Evolutionary conservation across 2,329 filamentous ascomycete genomes (phyloP).

Genomic region (Aspergillus proliferans): DNA sequence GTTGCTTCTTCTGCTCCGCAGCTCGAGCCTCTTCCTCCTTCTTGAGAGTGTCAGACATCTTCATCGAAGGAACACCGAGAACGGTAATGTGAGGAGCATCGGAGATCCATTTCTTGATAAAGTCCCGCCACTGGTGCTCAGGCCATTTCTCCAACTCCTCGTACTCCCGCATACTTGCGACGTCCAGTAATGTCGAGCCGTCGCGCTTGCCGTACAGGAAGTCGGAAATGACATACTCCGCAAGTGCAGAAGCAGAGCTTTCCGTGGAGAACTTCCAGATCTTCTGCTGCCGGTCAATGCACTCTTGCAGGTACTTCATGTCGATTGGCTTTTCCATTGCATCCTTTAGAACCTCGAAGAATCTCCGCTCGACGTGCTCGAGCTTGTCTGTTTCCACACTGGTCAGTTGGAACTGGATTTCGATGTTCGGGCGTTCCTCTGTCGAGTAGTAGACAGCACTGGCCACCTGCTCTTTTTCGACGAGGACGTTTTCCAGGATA

Average conservation of each 20-base stretch:
- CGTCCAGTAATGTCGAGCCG: constrained; percentile 64
- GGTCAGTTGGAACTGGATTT: constrained; percentile 80
- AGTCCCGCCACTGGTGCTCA: constrained; percentile 75
- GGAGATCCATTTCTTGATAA: constrained; percentile 74
- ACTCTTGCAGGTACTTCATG: constrained; percentile 84
- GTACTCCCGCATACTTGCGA: constrained; percentile 49
- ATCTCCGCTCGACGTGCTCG: constrained; percentile 72
- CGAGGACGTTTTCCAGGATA: constrained; percentile 81
- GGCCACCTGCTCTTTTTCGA: constrained; percentile 86
- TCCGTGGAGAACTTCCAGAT: constrained; percentile 81
- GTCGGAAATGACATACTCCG: constrained; percentile 80
- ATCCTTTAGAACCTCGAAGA: constrained; percentile 77
- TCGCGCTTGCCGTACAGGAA: constrained; percentile 85
- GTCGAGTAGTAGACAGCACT: constrained; percentile 76
- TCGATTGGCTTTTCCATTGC: constrained; percentile 72
- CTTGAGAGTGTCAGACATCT: constrained; percentile 75
- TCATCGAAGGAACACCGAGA: constrained; percentile 76
- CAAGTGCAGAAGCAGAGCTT: constrained; percentile 71
- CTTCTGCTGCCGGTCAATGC: constrained; percentile 71
- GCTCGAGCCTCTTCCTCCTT: constrained; percentile 72
- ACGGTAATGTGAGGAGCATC: constrained; percentile 84
- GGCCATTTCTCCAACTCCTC: constrained; percentile 72
- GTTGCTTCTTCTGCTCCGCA: constrained; percentile 66
- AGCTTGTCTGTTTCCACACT: constrained; percentile 84
- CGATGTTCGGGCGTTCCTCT: constrained; percentile 71